phyloP scores from a whole-genome alignment of 129 eudicot species.

The Escallonia rubra region DNA sequence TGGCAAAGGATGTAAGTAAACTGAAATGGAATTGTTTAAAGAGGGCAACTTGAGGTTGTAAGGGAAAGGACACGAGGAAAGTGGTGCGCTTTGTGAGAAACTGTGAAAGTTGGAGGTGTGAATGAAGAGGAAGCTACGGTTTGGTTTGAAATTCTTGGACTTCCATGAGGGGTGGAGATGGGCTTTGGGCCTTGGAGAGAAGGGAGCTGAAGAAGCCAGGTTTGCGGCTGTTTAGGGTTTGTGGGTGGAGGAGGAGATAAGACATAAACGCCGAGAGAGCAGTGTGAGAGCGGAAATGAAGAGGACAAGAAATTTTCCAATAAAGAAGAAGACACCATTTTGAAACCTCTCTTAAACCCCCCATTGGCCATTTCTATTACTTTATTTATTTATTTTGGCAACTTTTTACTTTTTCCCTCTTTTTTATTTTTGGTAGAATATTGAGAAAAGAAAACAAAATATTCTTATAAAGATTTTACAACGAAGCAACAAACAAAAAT shows the following conservation, averaged over 20 bases:
- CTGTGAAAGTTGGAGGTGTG: conserved; percentile 35
- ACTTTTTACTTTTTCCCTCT: not conserved
- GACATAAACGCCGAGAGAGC: conserved; percentile 20
- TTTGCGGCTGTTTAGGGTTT: not conserved
- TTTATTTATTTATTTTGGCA: no score
- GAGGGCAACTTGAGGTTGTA: conserved; percentile 58
- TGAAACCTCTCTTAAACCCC: conserved; percentile 78
- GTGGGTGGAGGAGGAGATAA: conserved; percentile 19
- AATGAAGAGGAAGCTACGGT: conserved; percentile 26
- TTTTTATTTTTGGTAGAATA: not conserved
- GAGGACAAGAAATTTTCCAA: not conserved
- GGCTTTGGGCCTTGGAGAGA: conserved; percentile 62
- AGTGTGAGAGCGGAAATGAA: conserved; percentile 21
- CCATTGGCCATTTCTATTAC: conserved; percentile 11
- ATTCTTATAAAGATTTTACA: no score
- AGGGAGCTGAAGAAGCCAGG: conserved; percentile 62
- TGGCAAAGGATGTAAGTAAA: conserved; percentile 42
- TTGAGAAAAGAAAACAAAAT: no score
- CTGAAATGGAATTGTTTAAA: conserved; percentile 29
- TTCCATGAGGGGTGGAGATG: conserved; percentile 57
- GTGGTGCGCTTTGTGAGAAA: conserved; percentile 30
- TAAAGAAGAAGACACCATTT: not conserved
- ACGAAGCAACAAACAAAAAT: no score
- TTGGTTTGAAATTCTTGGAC: conserved; percentile 19
- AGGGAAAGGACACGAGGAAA: conserved; percentile 54